Base-by-base conservation (phyloP, 2,329 filamentous ascomycete genomes). In the Rosellinia necatrix region DNA sequence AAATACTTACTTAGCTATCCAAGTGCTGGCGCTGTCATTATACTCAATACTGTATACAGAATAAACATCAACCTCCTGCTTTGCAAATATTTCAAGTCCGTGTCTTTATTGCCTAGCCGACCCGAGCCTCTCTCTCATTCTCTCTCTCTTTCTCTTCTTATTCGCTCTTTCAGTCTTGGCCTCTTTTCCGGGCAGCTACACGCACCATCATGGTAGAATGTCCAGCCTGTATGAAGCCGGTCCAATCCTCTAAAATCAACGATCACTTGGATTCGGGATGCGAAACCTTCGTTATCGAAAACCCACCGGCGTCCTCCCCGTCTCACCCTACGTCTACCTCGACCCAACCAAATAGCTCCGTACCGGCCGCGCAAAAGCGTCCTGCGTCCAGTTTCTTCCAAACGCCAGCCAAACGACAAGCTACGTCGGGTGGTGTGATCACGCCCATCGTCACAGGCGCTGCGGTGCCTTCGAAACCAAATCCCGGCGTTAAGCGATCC, bases 201-300 rank as follows among this genome's bases (percentile, higher is more conserved):
- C 7, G 24, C 2, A 15, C 42, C 61, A 71, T 54, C 53, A 76
- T 78, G 68, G 89, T 96, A 64, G 82, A 85, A 66, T 96, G 92
- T 70, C 92, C 92, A 13, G 90, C 92, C 63, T 96, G 92, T 77
- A 80, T 83, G 68, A 88, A 89, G 66, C 78, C 81, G 53, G 90
- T 94, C 66, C 87, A 84, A 62, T 76, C 87, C 63, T 76, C 78
- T 68, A 83, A 88, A 64, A 97, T 97, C 78, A 97, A 97, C 75
- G 81, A 81, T 64, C 93, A 97, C 73, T 85, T 97, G 70, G 94
- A 97, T 75, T 93, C 91, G 25, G 83, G 83, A 62, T 97, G 93
- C 76, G 74, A 82, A 58, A 80, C 78, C 30, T 87, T 87, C 70
- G 72, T 94, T 60, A 76, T 88, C 69, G 83, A 86, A 35, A 57